phyloP scores from a whole-genome alignment of 2,329 filamentous ascomycete genomes.

The Trichoderma lentiforme region DNA sequence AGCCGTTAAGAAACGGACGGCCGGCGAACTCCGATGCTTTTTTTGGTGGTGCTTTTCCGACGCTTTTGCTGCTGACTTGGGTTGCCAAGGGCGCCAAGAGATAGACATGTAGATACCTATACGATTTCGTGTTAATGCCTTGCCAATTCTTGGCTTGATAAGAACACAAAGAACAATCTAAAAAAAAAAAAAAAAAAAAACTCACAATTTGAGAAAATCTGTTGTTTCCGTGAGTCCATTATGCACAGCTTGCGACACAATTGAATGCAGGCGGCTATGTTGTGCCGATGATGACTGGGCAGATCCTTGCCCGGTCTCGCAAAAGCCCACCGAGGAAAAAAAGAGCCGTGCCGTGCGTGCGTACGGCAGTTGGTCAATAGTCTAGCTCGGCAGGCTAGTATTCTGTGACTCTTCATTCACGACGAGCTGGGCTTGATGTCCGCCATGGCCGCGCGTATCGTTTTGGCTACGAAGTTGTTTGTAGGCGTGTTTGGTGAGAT shows the following conservation, averaged over 20 bases:
- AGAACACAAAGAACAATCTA: neutral
- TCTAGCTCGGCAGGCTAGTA: neutral
- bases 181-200: neutral
- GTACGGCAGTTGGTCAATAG: neutral
- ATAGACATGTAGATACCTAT: neutral
- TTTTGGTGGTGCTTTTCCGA: neutral
- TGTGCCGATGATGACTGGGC: neutral
- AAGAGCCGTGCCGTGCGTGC: neutral
- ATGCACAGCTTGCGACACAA: neutral
- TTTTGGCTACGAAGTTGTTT: constrained; percentile 33
- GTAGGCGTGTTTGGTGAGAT: constrained; percentile 21
- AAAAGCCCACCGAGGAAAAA: neutral
- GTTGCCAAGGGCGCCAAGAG: neutral
- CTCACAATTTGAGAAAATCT: neutral
- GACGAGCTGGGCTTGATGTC: constrained; percentile 21
- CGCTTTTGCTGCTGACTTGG: neutral
- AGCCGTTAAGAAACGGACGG: neutral
- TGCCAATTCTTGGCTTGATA: neutral
- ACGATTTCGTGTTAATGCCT: neutral
- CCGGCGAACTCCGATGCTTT: neutral
- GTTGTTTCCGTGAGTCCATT: no score
- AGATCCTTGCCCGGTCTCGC: neutral
- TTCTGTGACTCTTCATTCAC: neutral
- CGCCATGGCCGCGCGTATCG: constrained; percentile 31
- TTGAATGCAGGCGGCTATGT: neutral